phyloP scores from a whole-genome alignment of 1,139 yeast genomes.

The Insectozyma bohioensis region DNA sequence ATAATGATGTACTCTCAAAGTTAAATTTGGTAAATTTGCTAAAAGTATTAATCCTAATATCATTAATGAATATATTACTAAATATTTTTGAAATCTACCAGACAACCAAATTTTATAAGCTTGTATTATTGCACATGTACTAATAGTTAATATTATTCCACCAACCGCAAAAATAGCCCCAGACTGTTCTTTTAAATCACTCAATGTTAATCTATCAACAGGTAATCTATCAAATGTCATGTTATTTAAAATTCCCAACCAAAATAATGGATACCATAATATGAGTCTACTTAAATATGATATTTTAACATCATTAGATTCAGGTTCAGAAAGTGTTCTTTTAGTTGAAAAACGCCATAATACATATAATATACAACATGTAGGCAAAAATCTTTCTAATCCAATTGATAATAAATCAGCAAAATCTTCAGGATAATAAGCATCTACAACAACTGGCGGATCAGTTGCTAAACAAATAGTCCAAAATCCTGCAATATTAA shows the following conservation, averaged over 20 bases:
- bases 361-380: constrained; percentile 67
- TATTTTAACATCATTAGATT: constrained; percentile 22
- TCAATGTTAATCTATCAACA: constrained; percentile 73
- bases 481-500: constrained; percentile 78
- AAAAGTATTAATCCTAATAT: constrained; percentile 47
- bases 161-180: constrained; percentile 74
- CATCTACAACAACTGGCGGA: constrained; percentile 69
- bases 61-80: constrained; percentile 50
- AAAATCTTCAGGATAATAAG: constrained; percentile 51
- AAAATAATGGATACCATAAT: constrained; percentile 77
- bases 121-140: constrained; percentile 64
- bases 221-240: constrained; percentile 87
- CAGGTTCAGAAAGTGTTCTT: constrained; percentile 31
- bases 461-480: constrained; percentile 77
- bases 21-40: constrained; percentile 63
- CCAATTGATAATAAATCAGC: constrained; percentile 69
- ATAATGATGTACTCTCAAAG: constrained; percentile 85
- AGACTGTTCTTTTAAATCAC: constrained; percentile 70
- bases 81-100: constrained; percentile 66
- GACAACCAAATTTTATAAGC: constrained; percentile 79
- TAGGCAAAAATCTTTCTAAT: constrained; percentile 72
- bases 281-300: constrained; percentile 54
- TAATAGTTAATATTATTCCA: constrained; percentile 44
- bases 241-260: constrained; percentile 85
- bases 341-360: constrained; percentile 63